Percentiles rank a stretch among this genome's conserved stretches.
Evolutionary conservation across 140 eudicot genomes (phyloP).

Genomic region (Erigeron philadelphicus): DNA sequence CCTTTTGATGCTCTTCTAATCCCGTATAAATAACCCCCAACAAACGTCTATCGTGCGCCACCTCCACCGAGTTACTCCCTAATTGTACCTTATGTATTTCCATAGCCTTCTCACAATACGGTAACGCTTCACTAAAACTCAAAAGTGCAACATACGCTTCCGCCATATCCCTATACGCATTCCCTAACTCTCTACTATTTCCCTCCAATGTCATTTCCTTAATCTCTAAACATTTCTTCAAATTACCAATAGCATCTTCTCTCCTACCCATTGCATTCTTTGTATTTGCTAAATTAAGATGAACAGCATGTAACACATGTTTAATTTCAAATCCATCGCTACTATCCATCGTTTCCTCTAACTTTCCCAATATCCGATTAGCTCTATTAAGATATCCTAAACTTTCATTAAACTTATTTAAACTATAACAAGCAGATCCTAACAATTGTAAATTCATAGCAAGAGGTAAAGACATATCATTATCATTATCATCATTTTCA

Average conservation of each 20-base stretch:
- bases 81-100: constrained; percentile 54
- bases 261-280: constrained; percentile 90
- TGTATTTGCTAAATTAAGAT: constrained; percentile 57
- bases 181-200: constrained; percentile 70
- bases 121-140: constrained; percentile 73
- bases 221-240: constrained; percentile 63
- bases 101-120: constrained; percentile 66
- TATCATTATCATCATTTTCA: constrained; percentile 5
- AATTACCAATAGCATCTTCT: constrained; percentile 65
- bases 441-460: constrained; percentile 76
- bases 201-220: constrained; percentile 61
- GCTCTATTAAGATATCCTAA: constrained; percentile 78
- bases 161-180: constrained; percentile 64
- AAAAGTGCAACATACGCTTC: constrained; percentile 69
- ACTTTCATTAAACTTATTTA: constrained; percentile 70
- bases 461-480: constrained; percentile 47
- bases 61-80: constrained; percentile 79
- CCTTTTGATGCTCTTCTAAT: constrained; percentile 74
- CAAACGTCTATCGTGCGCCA: constrained; percentile 73
- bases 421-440: constrained; percentile 60
- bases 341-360: constrained; percentile 36
- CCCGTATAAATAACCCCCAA: constrained; percentile 90
- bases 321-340: constrained; percentile 35
- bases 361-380: constrained; percentile 46
- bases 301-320: constrained; percentile 67